Base-by-base conservation (phyloP, 768 basidiomycete species). In the Boletus speciosus region DNA sequence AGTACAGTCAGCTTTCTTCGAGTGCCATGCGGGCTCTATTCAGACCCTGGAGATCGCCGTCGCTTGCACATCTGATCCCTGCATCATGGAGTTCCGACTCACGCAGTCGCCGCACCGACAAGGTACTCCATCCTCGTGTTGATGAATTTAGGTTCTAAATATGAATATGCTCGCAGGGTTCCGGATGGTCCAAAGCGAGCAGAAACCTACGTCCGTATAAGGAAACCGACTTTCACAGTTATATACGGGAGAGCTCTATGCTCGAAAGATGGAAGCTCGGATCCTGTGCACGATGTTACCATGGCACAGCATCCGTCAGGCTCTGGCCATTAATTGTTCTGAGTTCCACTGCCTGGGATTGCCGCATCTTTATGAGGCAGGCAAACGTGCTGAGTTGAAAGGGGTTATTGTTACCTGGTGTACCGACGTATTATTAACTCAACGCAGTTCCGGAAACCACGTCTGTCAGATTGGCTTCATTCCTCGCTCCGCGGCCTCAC, bases 21-120 rank as follows among this genome's bases (percentile, higher is more conserved):
- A 6, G 12, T 64, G 63, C 11, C 12, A 40, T 6, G 34, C 45
- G 16, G 64, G 58, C 4, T 63, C 64, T 16, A 36, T 63, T 25
- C 57, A 63, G 49, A 63, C 55, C 19, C 53, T 64, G 11, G 63
- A 64, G 47, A 57, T 64, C 35, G 57, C 60, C 35, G n/a, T 64
- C 34, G 61, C 55, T 4, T 63, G 63, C 36, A 23, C 49, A 11
- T 63, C 61, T 4, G 64, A 63, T 25, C 61, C 64, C 12, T 64
- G 63, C 51, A 50, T 57, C 11, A 51, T 66, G 61, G 63, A 66
- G 34, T 63, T 66, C 27, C 51, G 51, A 6, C 53, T 64, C 10
- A 60, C 23, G 8, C 48, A 31, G 27, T 57, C 53, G n/a, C 64
- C 61, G 12, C 55, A 40, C 27, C 59, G 49, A 21, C 63, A 66